These are phyloP conservation scores for Anisodus acutangulus DNA, from an alignment of 257 asterid species.

Conservation along the genomic window DNA sequence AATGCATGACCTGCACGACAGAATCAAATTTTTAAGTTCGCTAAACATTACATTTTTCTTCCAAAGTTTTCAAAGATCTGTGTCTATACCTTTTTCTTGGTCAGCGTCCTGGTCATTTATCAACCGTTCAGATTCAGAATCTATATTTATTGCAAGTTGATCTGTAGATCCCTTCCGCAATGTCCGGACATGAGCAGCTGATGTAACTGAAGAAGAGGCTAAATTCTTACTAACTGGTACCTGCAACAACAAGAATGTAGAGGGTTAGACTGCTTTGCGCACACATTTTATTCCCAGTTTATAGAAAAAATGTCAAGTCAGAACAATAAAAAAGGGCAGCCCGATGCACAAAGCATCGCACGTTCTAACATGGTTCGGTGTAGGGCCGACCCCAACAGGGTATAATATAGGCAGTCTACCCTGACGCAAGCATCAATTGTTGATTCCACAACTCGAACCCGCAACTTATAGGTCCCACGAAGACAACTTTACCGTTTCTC, in stretches of 20 bases:
- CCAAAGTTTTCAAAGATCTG: background rate
- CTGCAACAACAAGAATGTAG: conserved; percentile 53
- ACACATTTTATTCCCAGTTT: conserved; percentile 17
- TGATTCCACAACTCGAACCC: background rate
- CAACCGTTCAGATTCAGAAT: conserved; percentile 77
- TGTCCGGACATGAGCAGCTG: conserved; percentile 84
- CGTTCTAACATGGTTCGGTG: background rate
- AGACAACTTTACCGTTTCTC: background rate
- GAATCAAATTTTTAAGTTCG: conserved; percentile 25
- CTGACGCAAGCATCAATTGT: background rate
- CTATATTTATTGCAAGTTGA: conserved; percentile 85
- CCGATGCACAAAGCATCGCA: background rate
- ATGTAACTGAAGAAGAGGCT: conserved; percentile 56
- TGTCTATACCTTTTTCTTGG: conserved; percentile 77
- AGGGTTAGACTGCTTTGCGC: background rate
- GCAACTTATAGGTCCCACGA: background rate
- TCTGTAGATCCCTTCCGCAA: conserved; percentile 87
- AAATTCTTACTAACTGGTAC: conserved; percentile 57
- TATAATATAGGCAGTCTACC: background rate
- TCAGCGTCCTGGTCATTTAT: conserved; percentile 59
- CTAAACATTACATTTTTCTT: background rate
- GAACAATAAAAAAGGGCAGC: background rate
- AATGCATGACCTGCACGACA: conserved; percentile 75
- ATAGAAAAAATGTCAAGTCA: background rate
- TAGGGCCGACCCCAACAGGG: background rate